Base-by-base conservation (phyloP, 352 stramenopile species). In the Phytophthora vignae region DNA sequence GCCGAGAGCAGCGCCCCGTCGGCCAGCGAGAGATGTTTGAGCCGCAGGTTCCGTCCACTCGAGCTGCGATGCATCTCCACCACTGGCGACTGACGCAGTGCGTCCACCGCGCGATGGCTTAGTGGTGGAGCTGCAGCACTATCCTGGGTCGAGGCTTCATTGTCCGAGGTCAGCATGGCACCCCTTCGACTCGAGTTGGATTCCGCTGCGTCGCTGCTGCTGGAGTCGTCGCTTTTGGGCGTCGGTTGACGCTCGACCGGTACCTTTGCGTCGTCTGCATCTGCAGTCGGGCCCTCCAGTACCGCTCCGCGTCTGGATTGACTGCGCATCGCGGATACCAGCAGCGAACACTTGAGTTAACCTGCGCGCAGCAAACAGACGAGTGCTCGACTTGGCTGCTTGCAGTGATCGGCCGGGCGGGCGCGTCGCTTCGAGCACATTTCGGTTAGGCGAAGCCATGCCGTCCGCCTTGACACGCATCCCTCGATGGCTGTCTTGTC, bases 1-100 rank as follows among this genome's bases (percentile, higher is more conserved):
- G 76, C 69, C 6, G 66, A 82, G 0, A 84, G 44, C 49, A 72
- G 48, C 29, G 76, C 81, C 49, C 78, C 70, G 42, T 71, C 69
- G 0, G 55, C 66, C n/a, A 82, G 44, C 4, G 76, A 76, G 21
- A 87, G 65, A 27, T 78, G 76, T 52, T 85, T 83, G n/a, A 88
- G 69, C 4, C 76, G 70, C 22, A 90, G 33, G 60, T 84, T 88
- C 15, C 80, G 80, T 25, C 80, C 82, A 55, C 82, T 90, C 6
- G 78, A 76, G 63, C 79, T 88, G 25, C 82, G 78, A 48, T 90
- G 80, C 53, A 88, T 48, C 59, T 87, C 82, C 9, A 87, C 71
- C 11, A 69, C 38, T 60, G 70, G 59, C 19, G 66, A 61, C 62
- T 76, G 70, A 46, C 66, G 70, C 36, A 81, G 29, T 25, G 42